Conservation (phyloP, 73 alveolate species). For the Chromera velia region DNA sequence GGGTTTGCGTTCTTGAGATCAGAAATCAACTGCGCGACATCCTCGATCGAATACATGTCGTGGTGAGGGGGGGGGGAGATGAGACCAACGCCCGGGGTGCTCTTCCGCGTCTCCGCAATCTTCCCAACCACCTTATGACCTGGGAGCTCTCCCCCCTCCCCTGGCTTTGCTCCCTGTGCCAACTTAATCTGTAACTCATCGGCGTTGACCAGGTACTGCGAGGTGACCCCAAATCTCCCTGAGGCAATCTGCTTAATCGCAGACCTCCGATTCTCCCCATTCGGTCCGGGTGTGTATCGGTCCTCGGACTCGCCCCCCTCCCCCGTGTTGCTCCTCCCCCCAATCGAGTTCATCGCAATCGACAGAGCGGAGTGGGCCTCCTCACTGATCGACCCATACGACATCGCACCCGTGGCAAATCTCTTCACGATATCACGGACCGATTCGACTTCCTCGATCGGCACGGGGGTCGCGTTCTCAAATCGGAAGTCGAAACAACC, state of each 20-base stretch:
- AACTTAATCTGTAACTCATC: constrained; percentile 20
- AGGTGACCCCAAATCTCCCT: constrained; percentile 51
- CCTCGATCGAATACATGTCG: constrained; percentile 50
- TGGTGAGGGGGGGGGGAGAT: constrained; percentile 50
- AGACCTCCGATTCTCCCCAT: not conserved
- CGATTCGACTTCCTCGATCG: constrained; percentile 1
- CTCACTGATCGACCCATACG: constrained; percentile 1
- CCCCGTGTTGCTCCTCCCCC: constrained; percentile 52
- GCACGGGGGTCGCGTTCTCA: not conserved
- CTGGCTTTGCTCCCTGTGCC: constrained; percentile 49
- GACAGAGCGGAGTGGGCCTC: constrained; percentile 50
- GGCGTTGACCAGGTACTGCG: constrained; percentile 37
- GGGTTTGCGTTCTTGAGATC: constrained; percentile 47
- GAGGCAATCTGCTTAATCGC: constrained; percentile 29
- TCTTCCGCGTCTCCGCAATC: constrained; percentile 47
- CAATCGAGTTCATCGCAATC: constrained; percentile 24
- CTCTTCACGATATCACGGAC: not conserved
- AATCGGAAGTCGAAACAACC: not conserved
- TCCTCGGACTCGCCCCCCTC: constrained; percentile 43
- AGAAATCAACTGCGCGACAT: constrained; percentile 43
- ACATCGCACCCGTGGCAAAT: constrained; percentile 2
- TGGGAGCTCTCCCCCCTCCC: constrained; percentile 52
- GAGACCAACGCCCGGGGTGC: constrained; percentile 48
- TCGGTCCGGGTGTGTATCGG: not conserved
- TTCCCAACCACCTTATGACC: constrained; percentile 52